Evolutionary conservation across 1,284 basidiomycete species (phyloP).

Genomic region (Ceratobasidium sp.): DNA sequence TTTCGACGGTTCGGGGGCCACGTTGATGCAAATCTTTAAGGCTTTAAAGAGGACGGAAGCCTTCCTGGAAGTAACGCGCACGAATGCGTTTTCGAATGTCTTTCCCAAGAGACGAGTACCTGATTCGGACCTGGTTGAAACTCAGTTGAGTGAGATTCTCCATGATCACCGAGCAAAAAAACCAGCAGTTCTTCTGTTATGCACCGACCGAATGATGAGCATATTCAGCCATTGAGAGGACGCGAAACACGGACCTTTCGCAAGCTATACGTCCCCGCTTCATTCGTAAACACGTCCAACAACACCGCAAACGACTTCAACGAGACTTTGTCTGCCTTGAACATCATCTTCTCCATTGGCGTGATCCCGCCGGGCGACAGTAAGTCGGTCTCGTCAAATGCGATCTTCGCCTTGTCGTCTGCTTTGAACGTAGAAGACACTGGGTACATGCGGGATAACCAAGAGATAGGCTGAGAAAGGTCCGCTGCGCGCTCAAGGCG

Average conservation of each 20-base stretch:
- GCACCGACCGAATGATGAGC: too few relatives aligned
- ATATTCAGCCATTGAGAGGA: too few relatives aligned
- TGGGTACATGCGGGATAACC: not conserved
- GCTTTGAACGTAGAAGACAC: not conserved
- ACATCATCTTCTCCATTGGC: conserved; percentile 5
- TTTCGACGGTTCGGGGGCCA: too few relatives aligned
- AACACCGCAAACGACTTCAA: not conserved
- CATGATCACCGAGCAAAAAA: conserved; percentile 3
- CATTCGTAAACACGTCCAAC: not conserved
- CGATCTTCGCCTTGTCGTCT: conserved; percentile 7
- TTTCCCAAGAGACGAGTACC: not conserved
- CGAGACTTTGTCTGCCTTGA: not conserved
- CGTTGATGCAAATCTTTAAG: too few relatives aligned
- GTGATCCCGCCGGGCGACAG: not conserved
- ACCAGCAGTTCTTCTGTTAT: conserved; percentile 8
- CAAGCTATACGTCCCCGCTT: not conserved
- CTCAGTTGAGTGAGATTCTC: not conserved
- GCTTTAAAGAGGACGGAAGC: not conserved
- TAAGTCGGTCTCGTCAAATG: not conserved
- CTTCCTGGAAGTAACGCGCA: not conserved
- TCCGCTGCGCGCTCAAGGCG: conserved; percentile 5
- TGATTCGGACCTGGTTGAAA: not conserved
- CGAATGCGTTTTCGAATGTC: not conserved
- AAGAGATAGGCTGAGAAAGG: not conserved
- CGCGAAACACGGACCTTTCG: not conserved